These are phyloP conservation scores for Fusarium sp. DNA, from an alignment of 2,329 filamentous ascomycete genomes.

Conservation along the genomic window DNA sequence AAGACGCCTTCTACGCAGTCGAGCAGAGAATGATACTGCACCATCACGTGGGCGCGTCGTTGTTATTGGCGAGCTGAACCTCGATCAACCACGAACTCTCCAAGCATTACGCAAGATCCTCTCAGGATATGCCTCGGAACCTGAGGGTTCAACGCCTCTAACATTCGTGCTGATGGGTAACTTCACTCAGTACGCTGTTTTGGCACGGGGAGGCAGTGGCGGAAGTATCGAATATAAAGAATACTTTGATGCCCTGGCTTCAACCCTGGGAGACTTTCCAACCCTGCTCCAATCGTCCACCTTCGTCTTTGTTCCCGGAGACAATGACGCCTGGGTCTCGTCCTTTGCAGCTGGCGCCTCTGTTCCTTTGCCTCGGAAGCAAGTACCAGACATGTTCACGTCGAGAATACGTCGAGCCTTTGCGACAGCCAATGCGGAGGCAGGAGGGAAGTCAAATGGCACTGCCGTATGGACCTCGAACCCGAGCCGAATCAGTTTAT, in stretches of 20 bases:
- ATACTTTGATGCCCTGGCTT: slow-evolving; percentile 87
- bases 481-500: slow-evolving; percentile 81
- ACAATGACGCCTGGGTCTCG: slow-evolving; percentile 97
- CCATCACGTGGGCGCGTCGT: slow-evolving; percentile 65
- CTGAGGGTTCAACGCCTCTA: slow-evolving; percentile 72
- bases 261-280: slow-evolving; percentile 83
- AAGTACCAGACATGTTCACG: slow-evolving; percentile 89
- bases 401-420: slow-evolving; percentile 85
- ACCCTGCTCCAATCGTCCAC: slow-evolving; percentile 79
- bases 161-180: slow-evolving; percentile 86
- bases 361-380: slow-evolving; percentile 72
- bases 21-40: slow-evolving; percentile 45
- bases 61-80: slow-evolving; percentile 85
- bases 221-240: slow-evolving; percentile 97
- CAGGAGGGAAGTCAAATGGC: slow-evolving; percentile 57
- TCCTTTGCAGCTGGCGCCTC: slow-evolving; percentile 81
- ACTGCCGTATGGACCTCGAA: slow-evolving; percentile 88
- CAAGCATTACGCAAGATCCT: slow-evolving; percentile 84
- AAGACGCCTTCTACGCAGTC: slow-evolving; percentile 65
- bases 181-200: slow-evolving; percentile 73
- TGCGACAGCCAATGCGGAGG: slow-evolving; percentile 76
- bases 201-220: slow-evolving; percentile 73
- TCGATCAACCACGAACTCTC: slow-evolving; percentile 83
- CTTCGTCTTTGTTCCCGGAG: slow-evolving; percentile 92
- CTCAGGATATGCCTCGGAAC: slow-evolving; percentile 72